Percentiles rank a stretch among this genome's conserved stretches.
These are phyloP conservation scores for Rhizoclosmatium globosum DNA, from an alignment of 192 early-diverging fungal genomes.

Conservation along the genomic window DNA sequence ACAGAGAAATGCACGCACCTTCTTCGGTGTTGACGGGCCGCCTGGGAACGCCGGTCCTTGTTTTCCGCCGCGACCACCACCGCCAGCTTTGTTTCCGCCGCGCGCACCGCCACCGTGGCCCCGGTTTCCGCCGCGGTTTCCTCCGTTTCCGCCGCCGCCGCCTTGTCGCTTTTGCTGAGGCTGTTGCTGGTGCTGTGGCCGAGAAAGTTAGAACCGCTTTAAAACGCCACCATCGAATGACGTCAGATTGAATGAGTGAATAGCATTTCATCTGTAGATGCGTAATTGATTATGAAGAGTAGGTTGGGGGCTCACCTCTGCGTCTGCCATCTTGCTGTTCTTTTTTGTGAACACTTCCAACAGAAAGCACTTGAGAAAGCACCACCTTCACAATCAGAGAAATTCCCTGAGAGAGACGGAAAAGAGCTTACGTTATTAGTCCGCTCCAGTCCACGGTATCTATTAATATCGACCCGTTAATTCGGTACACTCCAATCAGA, in stretches of 20 bases:
- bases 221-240: no score
- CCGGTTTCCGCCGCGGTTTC: slow-evolving; percentile 11
- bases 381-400: no score
- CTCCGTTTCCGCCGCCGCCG: slow-evolving; percentile 17
- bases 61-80: slow-evolving; percentile 59
- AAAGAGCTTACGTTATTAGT: no score
- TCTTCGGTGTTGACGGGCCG: slow-evolving; percentile 31
- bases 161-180: not conserved
- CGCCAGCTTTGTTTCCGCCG: slow-evolving; percentile 56
- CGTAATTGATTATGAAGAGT: not conserved
- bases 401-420: no score
- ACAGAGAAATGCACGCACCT: slow-evolving; percentile 2
- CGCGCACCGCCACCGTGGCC: slow-evolving; percentile 57
- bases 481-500: no score
- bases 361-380: not conserved
- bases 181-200: not conserved
- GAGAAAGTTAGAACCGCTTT: not conserved
- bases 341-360: not conserved
- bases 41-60: slow-evolving; percentile 32
- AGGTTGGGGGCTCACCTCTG: no score
- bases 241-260: not conserved
- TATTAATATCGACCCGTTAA: no score
- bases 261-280: not conserved
- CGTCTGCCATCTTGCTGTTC: slow-evolving; percentile 1
- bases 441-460: no score